A percentile compares a stretch with the other conserved stretches of the same genome.
Evolutionary conservation across 2,329 filamentous ascomycete genomes (phyloP).

Genomic region (Fusarium continuum): DNA sequence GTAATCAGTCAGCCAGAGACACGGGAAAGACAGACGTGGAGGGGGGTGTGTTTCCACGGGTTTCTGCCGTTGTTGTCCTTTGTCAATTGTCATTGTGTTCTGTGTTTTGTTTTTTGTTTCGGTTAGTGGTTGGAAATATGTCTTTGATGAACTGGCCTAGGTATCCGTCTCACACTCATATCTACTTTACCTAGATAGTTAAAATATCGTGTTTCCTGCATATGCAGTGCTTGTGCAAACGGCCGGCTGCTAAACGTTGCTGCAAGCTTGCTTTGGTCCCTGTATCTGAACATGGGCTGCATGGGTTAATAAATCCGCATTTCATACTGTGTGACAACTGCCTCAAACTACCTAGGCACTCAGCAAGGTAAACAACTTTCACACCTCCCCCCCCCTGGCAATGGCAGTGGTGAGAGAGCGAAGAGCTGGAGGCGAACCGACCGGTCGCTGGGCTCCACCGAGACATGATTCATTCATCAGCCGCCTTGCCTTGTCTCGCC

Average conservation of each 20-base stretch:
- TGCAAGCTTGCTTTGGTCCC: slow-evolving; percentile 26
- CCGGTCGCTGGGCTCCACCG: slow-evolving; percentile 39
- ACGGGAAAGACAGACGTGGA: slow-evolving; percentile 18
- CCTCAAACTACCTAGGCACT: not conserved
- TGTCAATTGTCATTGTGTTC: slow-evolving; percentile 23
- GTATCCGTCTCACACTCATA: not conserved
- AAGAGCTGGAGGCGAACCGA: slow-evolving; percentile 42
- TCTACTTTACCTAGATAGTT: not conserved
- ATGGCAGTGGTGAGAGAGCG: slow-evolving; percentile 20
- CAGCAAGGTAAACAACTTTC: slow-evolving; percentile 21
- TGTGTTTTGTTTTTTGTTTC: too few relatives aligned
- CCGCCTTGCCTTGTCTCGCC: slow-evolving; percentile 35
- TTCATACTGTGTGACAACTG: slow-evolving; percentile 36
- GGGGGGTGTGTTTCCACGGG: slow-evolving; percentile 38
- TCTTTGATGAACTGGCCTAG: not conserved
- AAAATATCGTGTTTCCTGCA: slow-evolving; percentile 14
- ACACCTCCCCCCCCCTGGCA: slow-evolving; percentile 22
- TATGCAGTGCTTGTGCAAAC: slow-evolving; percentile 23
- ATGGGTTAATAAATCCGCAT: not conserved
- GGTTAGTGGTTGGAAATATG: too few relatives aligned
- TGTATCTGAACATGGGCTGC: slow-evolving; percentile 10
- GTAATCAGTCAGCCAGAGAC: slow-evolving; percentile 25
- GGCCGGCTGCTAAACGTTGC: slow-evolving; percentile 16
- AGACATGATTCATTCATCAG: slow-evolving; percentile 47
- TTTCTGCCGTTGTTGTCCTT: slow-evolving; percentile 30